Base-by-base conservation (phyloP, 768 basidiomycete genomes). In the Serendipita indica region DNA sequence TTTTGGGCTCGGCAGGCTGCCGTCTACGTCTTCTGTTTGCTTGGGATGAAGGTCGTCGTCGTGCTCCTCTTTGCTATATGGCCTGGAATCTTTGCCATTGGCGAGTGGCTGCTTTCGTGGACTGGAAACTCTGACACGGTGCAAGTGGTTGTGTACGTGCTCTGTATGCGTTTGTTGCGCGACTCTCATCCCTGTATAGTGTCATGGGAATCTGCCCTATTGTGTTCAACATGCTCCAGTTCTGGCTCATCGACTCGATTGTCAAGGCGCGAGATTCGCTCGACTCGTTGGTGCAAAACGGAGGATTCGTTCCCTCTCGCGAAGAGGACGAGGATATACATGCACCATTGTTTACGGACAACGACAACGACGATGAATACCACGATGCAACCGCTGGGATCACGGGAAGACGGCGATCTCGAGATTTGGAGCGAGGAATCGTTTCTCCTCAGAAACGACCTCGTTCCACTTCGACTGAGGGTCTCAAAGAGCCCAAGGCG, bases 191-290 rank as follows among this genome's bases (percentile, higher is more conserved):
- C n/a, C n/a, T n/a, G n/a, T 32, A 22, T 62, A 89, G 86, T 64
- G 84, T 84, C 22, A 92, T 97, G 89, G 89, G 89, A 57, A 69
- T 94, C 57, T 91, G 93, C 72, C 92, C 63, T 20, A 85, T 87
- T 63, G 72, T 82, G 39, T 89, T 89, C 87, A 91, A 91, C 69
- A 72, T 90, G 34, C 64, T 89, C 10, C 94, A 98, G 68, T 97
- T 97, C 76, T 92, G 92, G 82, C 73, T 96, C 56, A 92, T 96
- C 60, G 90, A 96, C 71, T 86, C 87, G 0, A 91, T 92, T 57
- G 87, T 92, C 67, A 92, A 92, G 71, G 83, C 83, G 4, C 30
- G 28, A 59, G 30, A 46, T 35, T 16, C 58, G 30, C 45, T 33
- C 32, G n/a, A n/a, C n/a, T n/a, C n/a, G n/a, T n/a, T n/a, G n/a